Evolutionary conservation across 1,284 basidiomycete species (phyloP), one percentile per base, ranked within the genome.

Genomic region (Apiotrichum brassicae): DNA sequence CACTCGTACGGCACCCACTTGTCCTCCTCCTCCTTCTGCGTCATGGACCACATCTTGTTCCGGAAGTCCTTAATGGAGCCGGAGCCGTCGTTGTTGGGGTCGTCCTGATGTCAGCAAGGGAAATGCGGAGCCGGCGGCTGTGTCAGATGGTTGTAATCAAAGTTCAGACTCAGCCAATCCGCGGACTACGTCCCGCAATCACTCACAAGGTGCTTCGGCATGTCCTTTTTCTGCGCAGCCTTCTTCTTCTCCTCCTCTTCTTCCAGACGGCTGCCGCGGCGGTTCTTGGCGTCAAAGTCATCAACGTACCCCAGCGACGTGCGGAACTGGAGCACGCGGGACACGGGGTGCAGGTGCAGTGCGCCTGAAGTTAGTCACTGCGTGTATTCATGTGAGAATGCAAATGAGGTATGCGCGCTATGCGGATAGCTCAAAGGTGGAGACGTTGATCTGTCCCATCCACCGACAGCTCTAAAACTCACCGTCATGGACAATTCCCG

Each of bases 31-130:
- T 72, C 71, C 24, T 59, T 56, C 34, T 60, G 51, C 2, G 59
- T 52, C 54, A 59, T 60, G 24, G 59, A 52, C 64, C 66, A 69
- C 66, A 72, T 69, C 54, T 70, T 70, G 46, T 65, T 63, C 35
- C 72, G 58, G 54, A 74, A 72, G 52, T 72, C 68, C 42, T 68
- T 68, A 50, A 72, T 66, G 4, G 61, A 62, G 8, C 72, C 72
- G 19, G 59, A 62, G 9, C 71, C 71, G 51, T 72, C 72, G 43
- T 65, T 66, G 23, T 68, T 60, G 23, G 67, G 63, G 46, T 70
- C 66, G 46, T 68, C 61, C 47, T 49, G 49, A 12, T 22, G 16
- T 36, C 40, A 42, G 41, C 13, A 12, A 11, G 16, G 28, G 13
- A 8, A 16, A 19, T 11, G 44, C 16, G 13, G 3, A 8, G 16